Evolutionary conservation across 108 stramenopile genomes (phyloP), one percentile per base, ranked within the genome.

Genomic region (Seminavis robusta): DNA sequence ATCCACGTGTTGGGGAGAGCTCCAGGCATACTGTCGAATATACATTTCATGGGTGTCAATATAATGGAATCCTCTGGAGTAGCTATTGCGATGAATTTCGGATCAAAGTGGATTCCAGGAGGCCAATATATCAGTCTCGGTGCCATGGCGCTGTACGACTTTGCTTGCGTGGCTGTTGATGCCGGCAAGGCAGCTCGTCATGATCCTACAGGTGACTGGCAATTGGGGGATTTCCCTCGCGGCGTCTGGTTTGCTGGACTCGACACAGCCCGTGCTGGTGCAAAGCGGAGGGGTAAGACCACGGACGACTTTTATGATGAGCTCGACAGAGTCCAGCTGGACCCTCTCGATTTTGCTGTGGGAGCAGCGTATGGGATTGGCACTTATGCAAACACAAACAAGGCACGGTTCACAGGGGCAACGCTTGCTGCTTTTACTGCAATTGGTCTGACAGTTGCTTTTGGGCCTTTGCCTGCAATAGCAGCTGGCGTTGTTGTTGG

Each of bases 11-110:
- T 56, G 17, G 34, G 55, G 17, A 11, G 55, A 8, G 41, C 55
- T 27, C 55, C 55, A 7, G 55, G 55, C 0, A 19, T 56, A 5
- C 40, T 56, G 20, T 16, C 24, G 9, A 56, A 56, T n/a, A 20
- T 56, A 27, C 23, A 36, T n/a, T 8, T 56, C 28, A n/a, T 56
- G 27, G 55, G 55, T 10, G 41, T 56, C 24, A 43, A 56, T 56
- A 41, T 56, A 36, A 27, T 43, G 10, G 55, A 56, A 17, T 43
- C 29, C 23, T 31, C 33, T 25, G 55, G 55, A 7, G 23, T 43
- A 11, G 55, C 9, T 27, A 42, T 41, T 9, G 55, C 27, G 7
- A n/a, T 56, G 1, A 27, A 23, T 1, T 39, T 42, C 6, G 55
- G 55, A 9, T 39, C 40, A 1, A 42, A 25, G 10, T 42, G 25